A percentile compares a stretch with the other conserved stretches of the same genome.
These are phyloP conservation scores for Vitis hybrid DNA, from an alignment of 177 flowering plant species.

Conservation along the genomic window DNA sequence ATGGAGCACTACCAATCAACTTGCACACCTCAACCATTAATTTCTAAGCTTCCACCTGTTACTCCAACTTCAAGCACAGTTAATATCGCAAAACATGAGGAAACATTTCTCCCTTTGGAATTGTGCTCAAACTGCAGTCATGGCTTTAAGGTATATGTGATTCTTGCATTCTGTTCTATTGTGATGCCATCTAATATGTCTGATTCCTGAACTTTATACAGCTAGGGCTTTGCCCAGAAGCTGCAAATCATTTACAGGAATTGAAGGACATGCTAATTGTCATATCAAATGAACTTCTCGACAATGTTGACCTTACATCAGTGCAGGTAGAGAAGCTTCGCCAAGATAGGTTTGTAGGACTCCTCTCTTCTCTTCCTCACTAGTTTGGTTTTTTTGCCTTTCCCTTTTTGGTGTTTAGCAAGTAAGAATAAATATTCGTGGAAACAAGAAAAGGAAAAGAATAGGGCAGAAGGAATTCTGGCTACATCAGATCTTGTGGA, in stretches of 20 bases:
- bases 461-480: too few species aligned
- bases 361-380: background rate
- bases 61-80: slow-evolving; percentile 38
- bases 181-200: slow-evolving; percentile 10
- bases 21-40: slow-evolving; percentile 70
- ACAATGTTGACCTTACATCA: slow-evolving; percentile 59
- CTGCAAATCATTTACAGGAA: slow-evolving; percentile 71
- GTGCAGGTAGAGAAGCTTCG: slow-evolving; percentile 66
- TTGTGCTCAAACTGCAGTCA: slow-evolving; percentile 67
- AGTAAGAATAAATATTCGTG: too few species aligned
- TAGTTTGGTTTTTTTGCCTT: background rate
- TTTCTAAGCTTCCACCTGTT: slow-evolving; percentile 45
- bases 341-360: slow-evolving; percentile 64
- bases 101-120: slow-evolving; percentile 56
- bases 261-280: slow-evolving; percentile 83
- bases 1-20: slow-evolving; percentile 72
- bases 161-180: slow-evolving; percentile 1
- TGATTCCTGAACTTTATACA: slow-evolving; percentile 34
- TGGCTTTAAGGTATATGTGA: slow-evolving; percentile 60
- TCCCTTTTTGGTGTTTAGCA: too few species aligned
- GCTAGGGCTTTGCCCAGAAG: slow-evolving; percentile 86
- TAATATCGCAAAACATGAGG: slow-evolving; percentile 29
- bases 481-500: too few species aligned
- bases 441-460: too few species aligned
- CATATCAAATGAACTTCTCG: slow-evolving; percentile 88